Evolutionary conservation across 306 rosid species (phyloP), one percentile per base, ranked within the genome.

Genomic region (Pueraria montana): DNA sequence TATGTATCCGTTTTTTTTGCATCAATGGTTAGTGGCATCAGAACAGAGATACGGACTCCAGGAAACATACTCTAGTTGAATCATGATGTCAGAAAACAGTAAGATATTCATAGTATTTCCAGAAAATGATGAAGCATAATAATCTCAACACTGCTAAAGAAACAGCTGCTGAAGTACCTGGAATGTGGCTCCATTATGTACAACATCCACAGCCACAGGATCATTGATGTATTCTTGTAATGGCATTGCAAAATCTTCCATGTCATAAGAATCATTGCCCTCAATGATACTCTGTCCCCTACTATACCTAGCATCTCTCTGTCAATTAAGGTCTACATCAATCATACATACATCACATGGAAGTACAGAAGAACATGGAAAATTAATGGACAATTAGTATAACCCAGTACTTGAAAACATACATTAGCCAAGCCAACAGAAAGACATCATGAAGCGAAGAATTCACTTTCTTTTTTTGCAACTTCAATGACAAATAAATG

Each of bases 101-200:
- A 53, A 43, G 52, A 23, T 36, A 46, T 80, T 45, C 63, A 30
- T 26, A 11, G 68, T 23, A 87, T 36, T 61, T 21, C 53, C 16
- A 77, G 67, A 79, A 42, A 72, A 30, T 38, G 17, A 79, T 79
- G 63, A 45, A 73, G 74, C 32, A 64, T 61, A 52, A 50, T 58
- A 66, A 83, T 70, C 79, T 65, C 59, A 17, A 77, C 32, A 46
- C 48, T 59, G 82, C 26, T 64, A 50, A 74, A 61, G 83, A 80
- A 72, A 61, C 16, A 63, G 24, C 63, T 42, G 64, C 42, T 46
- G 82, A 82, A 86, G 53, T 89, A 96, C 99, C 99, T 96, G 99
- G 85, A 96, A 94, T 69, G 98, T 94, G 64, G 95, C 98, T 76
- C 99, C 99, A 49, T 96, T 96, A 85, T 96, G 97, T 80, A 96